phyloP scores from a whole-genome alignment of 306 rosid genomes.

The Cicer bijugum region DNA sequence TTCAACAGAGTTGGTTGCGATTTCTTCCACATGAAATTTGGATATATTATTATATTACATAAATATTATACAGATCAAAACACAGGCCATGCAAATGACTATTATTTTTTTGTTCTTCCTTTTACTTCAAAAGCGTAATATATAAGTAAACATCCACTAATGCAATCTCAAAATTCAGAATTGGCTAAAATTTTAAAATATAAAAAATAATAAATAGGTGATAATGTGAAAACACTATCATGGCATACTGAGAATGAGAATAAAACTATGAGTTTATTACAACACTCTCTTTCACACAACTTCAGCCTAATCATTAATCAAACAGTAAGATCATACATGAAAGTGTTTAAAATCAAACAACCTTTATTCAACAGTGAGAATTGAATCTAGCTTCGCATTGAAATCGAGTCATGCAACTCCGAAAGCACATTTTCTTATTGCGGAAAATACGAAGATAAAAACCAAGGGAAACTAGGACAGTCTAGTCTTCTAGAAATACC shows the following conservation, averaged over 20 bases:
- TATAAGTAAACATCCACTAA: not conserved
- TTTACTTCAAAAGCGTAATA: not conserved
- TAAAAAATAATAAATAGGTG: not conserved
- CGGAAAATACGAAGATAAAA: not conserved
- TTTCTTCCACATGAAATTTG: not conserved
- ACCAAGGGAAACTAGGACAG: not conserved
- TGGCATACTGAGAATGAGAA: not conserved
- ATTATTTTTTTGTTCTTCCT: not conserved
- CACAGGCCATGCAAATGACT: not conserved
- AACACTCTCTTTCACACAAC: not conserved
- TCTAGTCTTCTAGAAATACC: not conserved
- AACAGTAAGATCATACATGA: not conserved
- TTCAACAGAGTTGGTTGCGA: constrained; percentile 3
- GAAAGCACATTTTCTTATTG: not conserved
- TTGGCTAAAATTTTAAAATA: not conserved
- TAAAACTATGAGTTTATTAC: not conserved
- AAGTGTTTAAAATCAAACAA: not conserved
- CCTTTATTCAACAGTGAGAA: not conserved
- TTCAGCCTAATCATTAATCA: not conserved
- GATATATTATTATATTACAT: not conserved
- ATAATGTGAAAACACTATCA: no score
- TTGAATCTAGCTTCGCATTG: not conserved
- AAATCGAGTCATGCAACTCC: not conserved
- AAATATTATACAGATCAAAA: not conserved
- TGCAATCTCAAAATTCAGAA: not conserved